These are phyloP conservation scores for Aureobasidium musti DNA, from an alignment of 2,329 filamentous ascomycete species.

Conservation along the genomic window DNA sequence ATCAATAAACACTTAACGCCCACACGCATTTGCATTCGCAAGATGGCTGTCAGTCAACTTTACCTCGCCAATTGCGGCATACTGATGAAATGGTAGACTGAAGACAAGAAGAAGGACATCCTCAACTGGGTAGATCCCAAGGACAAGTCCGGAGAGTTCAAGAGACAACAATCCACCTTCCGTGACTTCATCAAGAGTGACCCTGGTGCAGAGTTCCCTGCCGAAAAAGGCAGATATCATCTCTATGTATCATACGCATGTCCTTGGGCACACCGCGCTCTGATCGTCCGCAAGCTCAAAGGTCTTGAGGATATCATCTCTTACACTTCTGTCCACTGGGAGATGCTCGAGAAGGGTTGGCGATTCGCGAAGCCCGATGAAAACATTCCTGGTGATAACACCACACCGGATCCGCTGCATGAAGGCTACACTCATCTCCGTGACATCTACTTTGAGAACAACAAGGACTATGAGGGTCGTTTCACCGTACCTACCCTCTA, in stretches of 20 bases:
- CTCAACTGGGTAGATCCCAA: constrained; percentile 80
- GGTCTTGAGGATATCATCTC: constrained; percentile 83
- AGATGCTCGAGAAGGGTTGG: constrained; percentile 76
- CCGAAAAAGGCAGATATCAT: constrained; percentile 89
- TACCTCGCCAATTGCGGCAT: not conserved
- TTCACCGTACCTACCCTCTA: constrained; percentile 84
- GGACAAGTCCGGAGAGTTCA: constrained; percentile 87
- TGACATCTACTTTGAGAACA: constrained; percentile 75
- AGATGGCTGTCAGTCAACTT: constrained; percentile 28
- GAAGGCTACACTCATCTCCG: constrained; percentile 70
- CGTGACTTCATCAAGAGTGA: constrained; percentile 76
- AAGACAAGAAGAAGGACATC: constrained; percentile 51
- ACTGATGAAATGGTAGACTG: constrained; percentile 20
- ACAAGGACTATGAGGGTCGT: constrained; percentile 71
- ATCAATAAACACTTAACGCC: constrained; percentile 15
- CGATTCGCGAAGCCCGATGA: constrained; percentile 72
- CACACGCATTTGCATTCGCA: constrained; percentile 25
- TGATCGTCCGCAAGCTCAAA: constrained; percentile 89
- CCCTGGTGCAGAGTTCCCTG: constrained; percentile 71
- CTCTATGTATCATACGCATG: constrained; percentile 94
- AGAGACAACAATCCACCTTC: constrained; percentile 81
- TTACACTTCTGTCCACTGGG: constrained; percentile 87
- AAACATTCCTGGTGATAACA: constrained; percentile 56
- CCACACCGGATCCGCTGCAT: constrained; percentile 64
- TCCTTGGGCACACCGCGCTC: constrained; percentile 86